These are phyloP conservation scores for Pyrus pyrifolia DNA, from an alignment of 306 rosid genomes.

Conservation along the genomic window DNA sequence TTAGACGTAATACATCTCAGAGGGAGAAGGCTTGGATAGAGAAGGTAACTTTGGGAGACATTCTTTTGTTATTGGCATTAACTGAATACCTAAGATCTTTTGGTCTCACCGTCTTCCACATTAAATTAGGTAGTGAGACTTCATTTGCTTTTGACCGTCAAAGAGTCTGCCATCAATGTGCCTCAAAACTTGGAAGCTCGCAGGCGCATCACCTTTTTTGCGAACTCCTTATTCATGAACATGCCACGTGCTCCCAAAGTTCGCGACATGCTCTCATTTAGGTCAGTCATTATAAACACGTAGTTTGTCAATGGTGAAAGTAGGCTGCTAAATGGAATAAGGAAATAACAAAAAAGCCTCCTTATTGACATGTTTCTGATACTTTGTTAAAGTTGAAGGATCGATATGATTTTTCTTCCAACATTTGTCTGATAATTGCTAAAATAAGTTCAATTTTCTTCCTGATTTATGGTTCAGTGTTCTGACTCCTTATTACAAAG, in stretches of 20 bases:
- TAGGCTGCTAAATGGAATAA: not conserved
- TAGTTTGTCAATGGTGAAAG: not conserved
- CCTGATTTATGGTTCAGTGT: conserved; percentile 51
- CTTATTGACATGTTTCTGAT: not conserved
- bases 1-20: conserved; percentile 27
- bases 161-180: conserved; percentile 95
- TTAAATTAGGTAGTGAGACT: conserved; percentile 70
- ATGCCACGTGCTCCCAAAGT: conserved; percentile 95
- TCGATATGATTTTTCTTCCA: not conserved
- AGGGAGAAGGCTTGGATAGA: conserved; percentile 46
- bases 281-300: conserved; percentile 42
- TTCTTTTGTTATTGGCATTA: not conserved
- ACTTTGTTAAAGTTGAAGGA: not conserved
- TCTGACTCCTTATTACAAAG: conserved; percentile 91
- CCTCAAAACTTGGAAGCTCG: conserved; percentile 98
- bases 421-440: conserved; percentile 1
- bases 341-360: not conserved
- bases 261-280: conserved; percentile 82
- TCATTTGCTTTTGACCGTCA: conserved; percentile 82
- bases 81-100: conserved; percentile 4
- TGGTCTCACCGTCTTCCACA: conserved; percentile 17
- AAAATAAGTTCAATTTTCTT: conserved; percentile 14
- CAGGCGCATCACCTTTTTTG: conserved; percentile 96
- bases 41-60: conserved; percentile 45
- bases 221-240: conserved; percentile 90